A percentile compares a stretch with the other conserved stretches of the same genome.
Evolutionary conservation across 176 grass and related monocot species (phyloP).

Genomic region (Avena eriantha): DNA sequence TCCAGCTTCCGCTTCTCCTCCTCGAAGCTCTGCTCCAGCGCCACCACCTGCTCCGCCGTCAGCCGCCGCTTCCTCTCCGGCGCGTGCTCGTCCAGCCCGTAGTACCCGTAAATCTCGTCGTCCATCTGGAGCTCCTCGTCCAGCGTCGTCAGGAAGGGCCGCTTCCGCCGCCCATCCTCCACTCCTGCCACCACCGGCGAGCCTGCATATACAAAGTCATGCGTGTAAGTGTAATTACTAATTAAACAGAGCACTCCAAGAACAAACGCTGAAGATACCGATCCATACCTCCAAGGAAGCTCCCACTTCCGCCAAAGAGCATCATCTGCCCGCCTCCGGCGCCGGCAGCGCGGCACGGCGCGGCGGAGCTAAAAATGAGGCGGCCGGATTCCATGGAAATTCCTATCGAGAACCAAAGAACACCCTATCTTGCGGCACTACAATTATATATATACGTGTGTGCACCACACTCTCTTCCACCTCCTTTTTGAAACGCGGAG

Average conservation of each 20-base stretch:
- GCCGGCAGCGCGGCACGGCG: conserved; percentile 20
- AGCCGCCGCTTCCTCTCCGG: conserved; percentile 81
- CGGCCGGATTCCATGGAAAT: conserved; percentile 54
- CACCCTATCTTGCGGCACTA: conserved; percentile 14
- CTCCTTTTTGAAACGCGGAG: conserved; percentile 43
- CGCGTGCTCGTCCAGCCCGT: conserved; percentile 44
- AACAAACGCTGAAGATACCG: background rate
- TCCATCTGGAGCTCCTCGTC: conserved; percentile 53
- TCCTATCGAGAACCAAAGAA: conserved; percentile 4
- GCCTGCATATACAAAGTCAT: conserved; percentile 28
- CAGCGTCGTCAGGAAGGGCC: conserved; percentile 59
- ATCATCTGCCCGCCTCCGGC: conserved; percentile 55
- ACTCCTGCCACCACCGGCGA: conserved; percentile 31
- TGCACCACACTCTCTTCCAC: background rate
- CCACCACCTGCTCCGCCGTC: conserved; percentile 79
- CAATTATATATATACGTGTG: background rate
- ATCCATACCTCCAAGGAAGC: conserved; percentile 51
- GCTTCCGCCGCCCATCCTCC: conserved; percentile 53
- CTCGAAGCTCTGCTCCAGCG: conserved; percentile 78
- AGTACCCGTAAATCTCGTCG: conserved; percentile 68
- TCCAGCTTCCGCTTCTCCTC: conserved; percentile 86
- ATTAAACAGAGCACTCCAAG: conserved; percentile 24
- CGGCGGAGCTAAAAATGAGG: conserved; percentile 58
- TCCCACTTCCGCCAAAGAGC: conserved; percentile 54
- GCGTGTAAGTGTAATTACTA: background rate